Evolutionary conservation across 208 protist genomes (phyloP), one percentile per base, ranked within the genome.

Genomic region (Trypanosoma vivax): DNA sequence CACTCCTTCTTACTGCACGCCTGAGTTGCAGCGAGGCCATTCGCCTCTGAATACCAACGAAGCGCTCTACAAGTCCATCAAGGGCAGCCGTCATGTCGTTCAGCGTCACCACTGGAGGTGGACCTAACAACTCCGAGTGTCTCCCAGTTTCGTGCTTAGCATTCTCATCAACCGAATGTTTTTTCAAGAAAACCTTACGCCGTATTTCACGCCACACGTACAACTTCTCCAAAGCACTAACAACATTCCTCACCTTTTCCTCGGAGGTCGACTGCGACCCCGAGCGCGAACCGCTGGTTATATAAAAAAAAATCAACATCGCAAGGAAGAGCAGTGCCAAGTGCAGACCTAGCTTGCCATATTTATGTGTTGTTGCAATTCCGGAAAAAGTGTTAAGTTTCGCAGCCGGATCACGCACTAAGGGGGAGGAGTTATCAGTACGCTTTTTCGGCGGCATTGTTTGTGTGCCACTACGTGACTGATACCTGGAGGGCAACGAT

Each of bases 31-130:
- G 46, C 9, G 65, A 62, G 11, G 54, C 11, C 41, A 91, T 55
- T 30, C 83, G 66, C 2, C 63, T 38, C 53, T 91, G 83, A 1
- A 70, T 30, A 0, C 46, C 51, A 18, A 91, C 79, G 49, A 80
- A 91, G 23, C 54, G 63, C 38, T 59, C 41, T 34, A 76, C 54
- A 24, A 91, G 30, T 62, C 83, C 72, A 18, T 66, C 58, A 2
- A 70, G 52, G 13, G 65, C 72, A n/a, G 41, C 16, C 42, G 68
- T 65, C 31, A 91, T 48, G 29, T 67, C 60, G 18, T 34, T 30
- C 38, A 60, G 35, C 19, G 35, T 55, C 9, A 67, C 38, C 31
- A 23, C 14, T 31, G 34, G 13, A 14, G 52, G 30, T 13, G 60
- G 42, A 3, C 13, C 23, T 24, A 35, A 27, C 11, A 31, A 25